Evolutionary conservation across 2,329 filamentous ascomycete species (phyloP).

Genomic region (Ophiostoma himal-ulmi): DNA sequence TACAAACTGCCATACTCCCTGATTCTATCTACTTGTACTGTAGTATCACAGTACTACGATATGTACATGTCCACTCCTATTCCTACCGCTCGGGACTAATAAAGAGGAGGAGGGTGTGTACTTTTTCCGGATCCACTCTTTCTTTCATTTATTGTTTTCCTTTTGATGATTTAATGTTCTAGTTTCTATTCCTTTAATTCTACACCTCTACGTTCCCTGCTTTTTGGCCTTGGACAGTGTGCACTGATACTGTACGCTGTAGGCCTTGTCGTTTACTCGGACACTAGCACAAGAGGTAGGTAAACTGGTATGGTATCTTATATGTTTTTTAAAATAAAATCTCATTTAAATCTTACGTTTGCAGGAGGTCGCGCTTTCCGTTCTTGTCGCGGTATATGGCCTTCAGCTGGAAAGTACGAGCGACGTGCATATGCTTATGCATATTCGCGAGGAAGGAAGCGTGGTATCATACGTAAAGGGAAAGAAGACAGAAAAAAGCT

Average conservation of each 20-base stretch:
- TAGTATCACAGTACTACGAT: background rate
- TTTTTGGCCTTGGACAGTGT: background rate
- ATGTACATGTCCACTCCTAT: background rate
- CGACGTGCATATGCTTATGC: background rate
- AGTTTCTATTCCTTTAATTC: background rate
- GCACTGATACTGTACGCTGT: background rate
- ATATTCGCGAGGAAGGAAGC: background rate
- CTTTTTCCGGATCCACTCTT: background rate
- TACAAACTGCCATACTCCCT: background rate
- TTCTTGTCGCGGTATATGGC: background rate
- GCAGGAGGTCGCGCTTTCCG: background rate
- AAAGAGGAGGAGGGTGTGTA: background rate
- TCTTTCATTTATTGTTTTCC: background rate
- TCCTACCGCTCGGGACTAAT: conserved; percentile 4
- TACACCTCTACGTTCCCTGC: background rate
- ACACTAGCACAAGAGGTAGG: background rate
- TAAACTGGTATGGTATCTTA: background rate
- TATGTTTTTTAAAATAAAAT: background rate
- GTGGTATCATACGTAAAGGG: background rate
- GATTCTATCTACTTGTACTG: background rate
- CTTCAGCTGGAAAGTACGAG: conserved; percentile 1
- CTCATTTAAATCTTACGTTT: background rate
- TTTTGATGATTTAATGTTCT: background rate
- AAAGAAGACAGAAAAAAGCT: background rate
- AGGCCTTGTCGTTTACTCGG: background rate